Conservation (phyloP, 2,329 filamentous ascomycete species). For the Venturia effusa region DNA sequence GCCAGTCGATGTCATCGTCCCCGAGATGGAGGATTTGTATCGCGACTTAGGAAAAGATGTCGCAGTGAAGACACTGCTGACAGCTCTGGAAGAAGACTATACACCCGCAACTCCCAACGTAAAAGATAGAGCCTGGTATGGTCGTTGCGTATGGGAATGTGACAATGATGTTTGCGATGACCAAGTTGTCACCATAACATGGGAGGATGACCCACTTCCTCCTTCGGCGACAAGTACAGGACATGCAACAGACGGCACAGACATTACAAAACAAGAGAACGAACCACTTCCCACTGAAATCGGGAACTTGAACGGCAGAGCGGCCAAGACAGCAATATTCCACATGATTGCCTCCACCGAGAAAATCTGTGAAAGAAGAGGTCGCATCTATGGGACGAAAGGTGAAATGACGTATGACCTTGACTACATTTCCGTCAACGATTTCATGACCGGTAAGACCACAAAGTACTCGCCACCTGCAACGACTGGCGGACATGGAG, state of each 20-base stretch:
- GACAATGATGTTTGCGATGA: constrained; percentile 94
- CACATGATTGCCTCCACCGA: constrained; percentile 92
- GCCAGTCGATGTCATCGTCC: constrained; percentile 80
- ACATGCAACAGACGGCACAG: not conserved
- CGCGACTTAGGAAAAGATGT: constrained; percentile 32
- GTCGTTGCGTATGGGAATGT: constrained; percentile 82
- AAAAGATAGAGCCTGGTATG: constrained; percentile 57
- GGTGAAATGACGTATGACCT: constrained; percentile 86
- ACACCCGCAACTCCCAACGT: constrained; percentile 43
- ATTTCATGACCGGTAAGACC: constrained; percentile 51
- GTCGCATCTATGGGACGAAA: constrained; percentile 72
- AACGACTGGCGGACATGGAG: constrained; percentile 62
- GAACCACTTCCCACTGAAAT: not conserved
- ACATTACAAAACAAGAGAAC: constrained; percentile 9
- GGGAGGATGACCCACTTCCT: constrained; percentile 58
- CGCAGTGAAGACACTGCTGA: constrained; percentile 41
- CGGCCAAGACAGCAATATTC: constrained; percentile 75
- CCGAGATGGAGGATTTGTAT: constrained; percentile 75
- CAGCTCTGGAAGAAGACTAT: constrained; percentile 44
- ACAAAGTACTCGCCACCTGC: constrained; percentile 49
- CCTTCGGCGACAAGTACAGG: constrained; percentile 6
- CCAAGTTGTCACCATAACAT: constrained; percentile 77
- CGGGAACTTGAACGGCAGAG: constrained; percentile 30
- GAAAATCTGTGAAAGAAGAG: constrained; percentile 75
- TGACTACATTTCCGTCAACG: constrained; percentile 60